These are phyloP conservation scores for Kuraishia hungarica DNA, from an alignment of 805 yeast genomes.

Conservation along the genomic window DNA sequence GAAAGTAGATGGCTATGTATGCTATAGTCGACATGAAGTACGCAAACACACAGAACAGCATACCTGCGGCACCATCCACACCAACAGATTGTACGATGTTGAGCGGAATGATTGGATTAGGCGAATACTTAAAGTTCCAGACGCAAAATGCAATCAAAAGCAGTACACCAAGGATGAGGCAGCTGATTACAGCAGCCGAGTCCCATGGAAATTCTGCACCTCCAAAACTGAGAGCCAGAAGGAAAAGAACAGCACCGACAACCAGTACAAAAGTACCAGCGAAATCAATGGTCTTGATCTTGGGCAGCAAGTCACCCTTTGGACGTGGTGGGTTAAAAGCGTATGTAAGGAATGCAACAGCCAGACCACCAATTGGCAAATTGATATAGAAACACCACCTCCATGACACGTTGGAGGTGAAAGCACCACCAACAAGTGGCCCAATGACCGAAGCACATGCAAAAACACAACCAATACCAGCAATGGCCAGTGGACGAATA, in stretches of 20 bases:
- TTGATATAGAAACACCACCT: constrained; percentile 73
- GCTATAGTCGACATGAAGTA: constrained; percentile 34
- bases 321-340: constrained; percentile 35
- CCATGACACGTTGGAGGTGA: constrained; percentile 42
- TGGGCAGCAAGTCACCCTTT: neutral
- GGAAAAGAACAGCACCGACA: constrained; percentile 32
- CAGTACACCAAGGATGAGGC: constrained; percentile 38
- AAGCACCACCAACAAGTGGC: constrained; percentile 61
- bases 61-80: constrained; percentile 19
- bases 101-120: constrained; percentile 36
- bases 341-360: constrained; percentile 26
- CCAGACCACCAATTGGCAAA: constrained; percentile 54
- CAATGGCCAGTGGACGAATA: constrained; percentile 29
- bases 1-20: constrained; percentile 39
- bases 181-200: constrained; percentile 40
- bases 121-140: constrained; percentile 33
- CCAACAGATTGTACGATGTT: constrained; percentile 28
- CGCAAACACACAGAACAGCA: constrained; percentile 15
- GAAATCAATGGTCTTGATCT: constrained; percentile 28
- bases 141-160: constrained; percentile 24
- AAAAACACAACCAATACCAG: constrained; percentile 31
- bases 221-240: constrained; percentile 45
- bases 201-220: constrained; percentile 45
- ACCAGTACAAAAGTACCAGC: constrained; percentile 35
- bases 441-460: constrained; percentile 48